Base-by-base conservation (phyloP, 176 grass and related monocot genomes). In the Dendrocalamus sinicus region DNA sequence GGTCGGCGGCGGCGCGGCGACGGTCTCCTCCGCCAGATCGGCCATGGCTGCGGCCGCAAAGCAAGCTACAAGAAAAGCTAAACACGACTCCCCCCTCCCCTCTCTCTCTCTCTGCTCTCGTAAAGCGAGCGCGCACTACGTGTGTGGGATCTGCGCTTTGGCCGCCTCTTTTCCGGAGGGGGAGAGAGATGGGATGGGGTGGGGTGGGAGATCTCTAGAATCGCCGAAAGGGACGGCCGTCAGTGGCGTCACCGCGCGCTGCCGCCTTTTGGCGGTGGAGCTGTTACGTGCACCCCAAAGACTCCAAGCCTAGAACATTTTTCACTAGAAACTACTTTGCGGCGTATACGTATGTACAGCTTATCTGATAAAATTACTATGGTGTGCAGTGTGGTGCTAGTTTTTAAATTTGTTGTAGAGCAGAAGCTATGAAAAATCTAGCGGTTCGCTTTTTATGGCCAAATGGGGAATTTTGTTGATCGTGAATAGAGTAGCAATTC, bases 11-110 rank as follows among this genome's bases (percentile, higher is more conserved):
- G 85, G 85, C 50, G 85, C 67, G 68, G 68, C 30, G 32, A 87
- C 70, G 26, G 73, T 87, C 83, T 94, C 92, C 86, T 90, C 88
- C 10, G 43, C 64, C 2, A 75, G 76, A 77, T 87, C 93, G 74
- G 91, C 93, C 88, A 92, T 90, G 19, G 71, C 45, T 17, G 9
- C 3, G 20, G 46, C 28, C 54, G 77, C 66, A 83, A 63, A 19
- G 7, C 23, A 70, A 62, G 55, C 65, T 83, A 57, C 54, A 13
- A 23, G 39, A 55, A 76, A 51, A 79, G 37, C 28, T 30, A 22
- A 43, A 54, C 61, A 39, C 75, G 68, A 73, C 26, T 61, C 14
- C 68, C 40, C 54, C 35, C 22, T 46, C 26, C 22, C 20, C 8
- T 70, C 39, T 46, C 40, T 51, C 40, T 51, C 7, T 9, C 8